These are phyloP conservation scores for Fusarium transvaalense DNA, from an alignment of 2,329 filamentous ascomycete genomes.

Conservation along the genomic window DNA sequence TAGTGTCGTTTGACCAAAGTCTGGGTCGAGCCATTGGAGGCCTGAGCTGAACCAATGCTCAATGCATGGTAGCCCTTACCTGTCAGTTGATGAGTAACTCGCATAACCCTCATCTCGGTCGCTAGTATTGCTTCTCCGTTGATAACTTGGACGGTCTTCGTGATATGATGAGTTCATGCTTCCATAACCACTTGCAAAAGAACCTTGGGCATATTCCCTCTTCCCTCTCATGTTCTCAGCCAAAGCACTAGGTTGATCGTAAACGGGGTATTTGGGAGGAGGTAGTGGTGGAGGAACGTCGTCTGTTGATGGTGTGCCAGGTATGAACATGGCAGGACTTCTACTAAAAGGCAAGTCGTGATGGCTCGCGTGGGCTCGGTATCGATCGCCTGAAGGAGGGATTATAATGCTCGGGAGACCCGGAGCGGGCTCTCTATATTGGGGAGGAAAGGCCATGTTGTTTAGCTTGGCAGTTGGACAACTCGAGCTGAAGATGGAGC, in stretches of 20 bases:
- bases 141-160: conserved; percentile 54
- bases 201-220: conserved; percentile 49
- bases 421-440: conserved; percentile 53
- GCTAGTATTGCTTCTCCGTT: conserved; percentile 49
- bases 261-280: conserved; percentile 58
- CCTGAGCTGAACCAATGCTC: conserved; percentile 5
- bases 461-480: conserved; percentile 37
- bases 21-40: background rate
- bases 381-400: conserved; percentile 48
- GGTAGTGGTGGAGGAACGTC: conserved; percentile 60
- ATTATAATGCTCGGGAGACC: conserved; percentile 56
- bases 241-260: conserved; percentile 50
- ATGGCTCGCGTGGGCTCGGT: conserved; percentile 45
- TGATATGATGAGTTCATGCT: conserved; percentile 54
- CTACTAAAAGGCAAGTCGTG: conserved; percentile 53
- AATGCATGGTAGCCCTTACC: conserved; percentile 46
- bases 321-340: conserved; percentile 59
- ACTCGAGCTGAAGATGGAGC: conserved; percentile 46
- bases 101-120: conserved; percentile 60
- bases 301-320: conserved; percentile 51
- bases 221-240: conserved; percentile 50
- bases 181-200: conserved; percentile 56
- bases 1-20: conserved; percentile 23
- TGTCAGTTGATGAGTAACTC: conserved; percentile 57
- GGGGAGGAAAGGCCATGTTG: conserved; percentile 55